Conservation (phyloP, 2,329 filamentous ascomycete species). For the Colletotrichum kahawae region DNA sequence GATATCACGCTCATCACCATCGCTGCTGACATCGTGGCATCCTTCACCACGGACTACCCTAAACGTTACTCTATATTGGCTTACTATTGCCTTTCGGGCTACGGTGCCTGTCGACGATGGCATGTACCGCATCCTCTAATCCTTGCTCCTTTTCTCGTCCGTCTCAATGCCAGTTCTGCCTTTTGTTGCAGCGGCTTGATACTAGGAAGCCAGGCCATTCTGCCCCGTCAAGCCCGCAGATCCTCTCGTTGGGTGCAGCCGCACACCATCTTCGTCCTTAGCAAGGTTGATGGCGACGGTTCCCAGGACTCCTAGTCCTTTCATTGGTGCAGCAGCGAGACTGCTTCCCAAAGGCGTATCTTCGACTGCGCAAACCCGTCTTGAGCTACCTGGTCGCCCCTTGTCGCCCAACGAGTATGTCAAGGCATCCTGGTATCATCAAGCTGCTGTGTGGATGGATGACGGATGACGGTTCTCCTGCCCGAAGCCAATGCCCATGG, state of each 20-base stretch:
- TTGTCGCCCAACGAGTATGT: background rate
- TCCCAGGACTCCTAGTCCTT: background rate
- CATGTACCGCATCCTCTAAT: background rate
- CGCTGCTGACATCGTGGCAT: background rate
- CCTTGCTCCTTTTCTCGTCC: background rate
- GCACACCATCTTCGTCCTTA: background rate
- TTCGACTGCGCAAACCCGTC: background rate
- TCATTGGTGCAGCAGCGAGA: background rate
- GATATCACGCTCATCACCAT: background rate
- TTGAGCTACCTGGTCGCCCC: background rate
- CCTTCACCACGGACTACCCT: background rate
- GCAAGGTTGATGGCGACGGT: background rate
- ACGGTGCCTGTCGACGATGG: background rate
- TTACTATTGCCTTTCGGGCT: background rate
- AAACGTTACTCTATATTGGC: background rate
- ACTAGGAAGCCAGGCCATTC: background rate
- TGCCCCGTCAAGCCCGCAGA: background rate
- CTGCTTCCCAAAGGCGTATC: background rate
- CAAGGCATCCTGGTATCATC: background rate
- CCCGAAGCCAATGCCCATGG: background rate
- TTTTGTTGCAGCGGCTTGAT: background rate
- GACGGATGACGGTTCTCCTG: background rate
- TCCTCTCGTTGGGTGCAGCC: background rate
- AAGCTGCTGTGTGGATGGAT: background rate
- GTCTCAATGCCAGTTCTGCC: background rate